Evolutionary conservation across 2,329 filamentous ascomycete genomes (phyloP).

Genomic region (Alternaria hordeiaustralica): DNA sequence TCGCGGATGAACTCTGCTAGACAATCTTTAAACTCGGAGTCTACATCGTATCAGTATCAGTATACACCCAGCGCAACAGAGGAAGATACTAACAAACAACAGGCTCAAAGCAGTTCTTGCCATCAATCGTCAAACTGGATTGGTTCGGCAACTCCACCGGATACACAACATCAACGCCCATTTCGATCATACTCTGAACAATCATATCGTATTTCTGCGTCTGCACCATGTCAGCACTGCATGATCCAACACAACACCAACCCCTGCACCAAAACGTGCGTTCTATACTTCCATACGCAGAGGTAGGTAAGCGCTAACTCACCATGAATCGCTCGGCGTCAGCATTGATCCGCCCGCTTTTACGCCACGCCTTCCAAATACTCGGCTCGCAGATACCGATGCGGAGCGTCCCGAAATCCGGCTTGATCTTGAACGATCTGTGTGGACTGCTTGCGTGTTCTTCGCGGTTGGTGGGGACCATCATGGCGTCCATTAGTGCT

Average conservation of each 20-base stretch:
- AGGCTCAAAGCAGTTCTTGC: conserved; percentile 45
- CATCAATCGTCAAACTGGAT: conserved; percentile 37
- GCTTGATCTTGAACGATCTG: conserved; percentile 40
- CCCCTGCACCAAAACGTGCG: neutral
- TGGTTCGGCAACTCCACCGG: conserved; percentile 43
- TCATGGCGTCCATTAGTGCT: conserved; percentile 39
- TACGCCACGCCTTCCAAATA: conserved; percentile 45
- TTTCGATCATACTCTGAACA: conserved; percentile 44
- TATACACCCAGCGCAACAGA: neutral
- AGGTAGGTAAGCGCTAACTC: conserved; percentile 11
- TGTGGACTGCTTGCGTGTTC: conserved; percentile 25
- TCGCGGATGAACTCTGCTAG: conserved; percentile 43
- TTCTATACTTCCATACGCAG: conserved; percentile 4
- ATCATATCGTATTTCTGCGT: conserved; percentile 46
- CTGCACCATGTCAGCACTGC: conserved; percentile 26
- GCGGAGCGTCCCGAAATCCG: conserved; percentile 39
- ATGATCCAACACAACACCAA: neutral
- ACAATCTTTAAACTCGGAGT: conserved; percentile 45
- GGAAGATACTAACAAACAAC: conserved; percentile 42
- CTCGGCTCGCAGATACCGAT: conserved; percentile 47
- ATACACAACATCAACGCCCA: conserved; percentile 45
- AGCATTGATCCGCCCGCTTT: conserved; percentile 42
- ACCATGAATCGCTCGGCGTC: conserved; percentile 49
- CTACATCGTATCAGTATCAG: conserved; percentile 23
- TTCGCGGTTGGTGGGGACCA: conserved; percentile 41